Base-by-base conservation (phyloP, 768 basidiomycete species). In the Sistotremastrum niveocremeum region DNA sequence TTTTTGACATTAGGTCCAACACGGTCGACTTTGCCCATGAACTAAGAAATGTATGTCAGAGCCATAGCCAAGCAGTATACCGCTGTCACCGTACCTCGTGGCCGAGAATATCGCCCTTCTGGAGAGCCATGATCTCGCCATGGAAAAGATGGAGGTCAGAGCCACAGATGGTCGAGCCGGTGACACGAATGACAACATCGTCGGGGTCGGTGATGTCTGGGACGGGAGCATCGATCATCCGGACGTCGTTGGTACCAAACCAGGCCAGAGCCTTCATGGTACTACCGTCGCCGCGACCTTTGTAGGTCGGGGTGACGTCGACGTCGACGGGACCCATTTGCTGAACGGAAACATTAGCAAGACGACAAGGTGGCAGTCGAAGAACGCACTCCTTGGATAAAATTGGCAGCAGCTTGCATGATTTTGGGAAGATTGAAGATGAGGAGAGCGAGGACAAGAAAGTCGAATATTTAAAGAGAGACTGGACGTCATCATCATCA, bases 141-240 rank as follows among this genome's bases (percentile, higher is more conserved):
- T 83, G 76, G 51, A 74, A 76, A 38, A 81, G 57, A 56, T 81
- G 79, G 11, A 80, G 61, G 55, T 81, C 77, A 4, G 73, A 77
- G 4, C 83, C 78, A 52, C 81, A 83, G 41, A 83, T 76, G 11
- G 81, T 87, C 0, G 79, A 77, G 1, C 83, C 84, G 20, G 84
- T 86, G 3, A 85, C 76, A 59, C 76, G 73, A 46, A 87, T 54
- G 46, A 87, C 76, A 44, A 86, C 78, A 52, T 89, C 84, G 54
- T 78, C 72, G n/a, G 76, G 73, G 49, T 84, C 76, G 2, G 74
- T 79, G 54, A 86, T 73, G 47, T 75, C 75, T 2, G 73, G 74
- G 41, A 74, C 64, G 10, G 69, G 67, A 2, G 66, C 67, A 38
- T 74, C 70, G 50, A 71, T 60, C 48, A 74, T 50, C 37, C 60